phyloP scores from a whole-genome alignment of 2,329 filamentous ascomycete species.

The Alternaria arborescens region DNA sequence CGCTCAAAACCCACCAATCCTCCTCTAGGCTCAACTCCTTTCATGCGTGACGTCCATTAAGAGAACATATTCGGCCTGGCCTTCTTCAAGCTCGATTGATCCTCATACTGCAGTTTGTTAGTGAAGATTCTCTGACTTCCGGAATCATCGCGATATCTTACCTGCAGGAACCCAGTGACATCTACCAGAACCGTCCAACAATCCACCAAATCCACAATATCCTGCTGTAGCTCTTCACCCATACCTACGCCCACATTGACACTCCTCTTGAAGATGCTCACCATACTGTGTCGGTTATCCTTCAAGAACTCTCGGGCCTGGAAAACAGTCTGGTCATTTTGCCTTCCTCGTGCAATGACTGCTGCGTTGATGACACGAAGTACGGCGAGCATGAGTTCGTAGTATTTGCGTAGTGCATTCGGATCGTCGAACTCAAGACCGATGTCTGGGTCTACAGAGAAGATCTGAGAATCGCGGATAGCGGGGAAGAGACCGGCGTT shows the following conservation, averaged over 20 bases:
- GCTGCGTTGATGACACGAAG: slow-evolving; percentile 83
- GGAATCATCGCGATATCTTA: slow-evolving; percentile 52
- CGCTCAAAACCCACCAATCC: background rate
- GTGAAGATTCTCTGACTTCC: background rate
- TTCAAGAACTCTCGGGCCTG: slow-evolving; percentile 82
- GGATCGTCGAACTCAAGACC: slow-evolving; percentile 78
- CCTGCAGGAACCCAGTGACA: slow-evolving; percentile 85
- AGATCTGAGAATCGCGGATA: slow-evolving; percentile 83
- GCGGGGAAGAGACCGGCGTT: slow-evolving; percentile 87
- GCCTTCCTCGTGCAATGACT: slow-evolving; percentile 79
- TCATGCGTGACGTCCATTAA: background rate
- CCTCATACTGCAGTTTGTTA: slow-evolving; percentile 37
- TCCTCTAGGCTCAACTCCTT: background rate
- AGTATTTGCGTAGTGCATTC: slow-evolving; percentile 79
- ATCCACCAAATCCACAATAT: slow-evolving; percentile 80
- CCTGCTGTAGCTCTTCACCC: slow-evolving; percentile 67
- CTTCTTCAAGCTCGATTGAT: slow-evolving; percentile 36
- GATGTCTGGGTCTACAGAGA: slow-evolving; percentile 89
- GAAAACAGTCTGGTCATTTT: slow-evolving; percentile 76
- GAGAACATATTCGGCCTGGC: slow-evolving; percentile 36
- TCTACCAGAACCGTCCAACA: slow-evolving; percentile 84
- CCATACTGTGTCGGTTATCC: slow-evolving; percentile 83
- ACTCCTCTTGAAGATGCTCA: slow-evolving; percentile 88
- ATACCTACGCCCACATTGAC: slow-evolving; percentile 71
- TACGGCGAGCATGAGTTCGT: slow-evolving; percentile 80